Evolutionary conservation across 2,329 filamentous ascomycete species (phyloP), one percentile per base, ranked within the genome.

Genomic region (Colletotrichum sp.): DNA sequence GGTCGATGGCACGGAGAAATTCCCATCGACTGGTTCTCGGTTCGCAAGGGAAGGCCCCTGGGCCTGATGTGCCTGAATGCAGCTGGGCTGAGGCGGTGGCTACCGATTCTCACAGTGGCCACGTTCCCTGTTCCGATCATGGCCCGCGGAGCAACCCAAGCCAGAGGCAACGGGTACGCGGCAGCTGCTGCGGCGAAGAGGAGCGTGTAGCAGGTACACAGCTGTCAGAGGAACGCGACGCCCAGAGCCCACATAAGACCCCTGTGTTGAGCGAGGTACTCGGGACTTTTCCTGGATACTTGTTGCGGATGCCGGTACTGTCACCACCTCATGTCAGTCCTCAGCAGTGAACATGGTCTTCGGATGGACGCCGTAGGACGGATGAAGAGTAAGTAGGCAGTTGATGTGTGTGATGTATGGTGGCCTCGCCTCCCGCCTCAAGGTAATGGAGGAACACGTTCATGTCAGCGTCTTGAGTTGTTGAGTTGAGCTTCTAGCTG

Each of bases 21-120:
- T 58, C 64, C 51, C 64, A 67, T 67, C 54, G 54, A 58, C 33
- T 43, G 34, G 64, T 58, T 67, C 64, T 54, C 36, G 51, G 21
- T 27, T 67, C 18, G 24, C 51, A 54, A 58, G 63, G 63, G 47
- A 57, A 66, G 21, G 51, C 33, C 47, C 31, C 29, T 66, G 51
- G 12, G n/a, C 29, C 36, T 27, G 18, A 9, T 57, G 38, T 51
- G 43, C 43, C 43, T 51, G 43, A 51, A 51, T 18, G 47, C 18
- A 34, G 21, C 38, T 29, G 66, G 59, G 70, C 70, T 70, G 66
- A 59, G 51, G 54, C 38, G 43, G 38, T 43, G 66, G 13, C 34
- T 31, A 18, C 54, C 13, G 67, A 55, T 73, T 70, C 54, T 65
- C 67, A 66, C 71, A 73, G 71, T 70, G 61, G 24, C 67, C 67